Conservation (phyloP, 768 basidiomycete species). For the Suillus ampliporus region DNA sequence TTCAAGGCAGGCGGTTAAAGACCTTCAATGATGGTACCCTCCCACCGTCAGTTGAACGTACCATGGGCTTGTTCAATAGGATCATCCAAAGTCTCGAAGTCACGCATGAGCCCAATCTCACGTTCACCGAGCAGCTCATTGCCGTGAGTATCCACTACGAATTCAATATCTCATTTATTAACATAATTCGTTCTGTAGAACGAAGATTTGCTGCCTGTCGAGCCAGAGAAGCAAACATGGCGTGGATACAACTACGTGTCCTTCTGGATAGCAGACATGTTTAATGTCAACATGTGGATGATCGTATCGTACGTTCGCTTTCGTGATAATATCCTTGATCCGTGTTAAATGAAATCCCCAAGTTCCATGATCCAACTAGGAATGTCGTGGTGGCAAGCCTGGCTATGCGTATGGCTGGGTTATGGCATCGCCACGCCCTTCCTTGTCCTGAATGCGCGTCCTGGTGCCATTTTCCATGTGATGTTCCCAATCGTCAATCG, state of each 20-base stretch:
- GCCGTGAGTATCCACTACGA: slow-evolving; percentile 44
- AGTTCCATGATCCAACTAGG: slow-evolving; percentile 70
- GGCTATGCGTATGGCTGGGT: slow-evolving; percentile 78
- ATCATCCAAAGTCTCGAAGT: slow-evolving; percentile 51
- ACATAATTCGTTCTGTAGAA: slow-evolving; percentile 48
- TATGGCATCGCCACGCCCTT: slow-evolving; percentile 68
- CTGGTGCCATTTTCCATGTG: slow-evolving; percentile 77
- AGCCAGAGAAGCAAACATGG: slow-evolving; percentile 69
- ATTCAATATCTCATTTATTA: not conserved
- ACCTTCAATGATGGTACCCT: not conserved
- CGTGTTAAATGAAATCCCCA: not conserved
- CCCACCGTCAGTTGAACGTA: not conserved
- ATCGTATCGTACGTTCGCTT: slow-evolving; percentile 52
- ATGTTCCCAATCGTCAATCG: slow-evolving; percentile 79
- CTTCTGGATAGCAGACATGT: slow-evolving; percentile 83
- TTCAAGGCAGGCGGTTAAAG: not conserved
- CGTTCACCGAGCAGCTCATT: slow-evolving; percentile 62
- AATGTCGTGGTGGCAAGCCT: slow-evolving; percentile 85
- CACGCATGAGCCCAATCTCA: slow-evolving; percentile 55
- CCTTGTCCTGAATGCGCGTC: slow-evolving; percentile 77
- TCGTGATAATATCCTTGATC: not conserved
- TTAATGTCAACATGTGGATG: slow-evolving; percentile 86
- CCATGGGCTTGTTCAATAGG: slow-evolving; percentile 32
- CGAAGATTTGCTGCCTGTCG: slow-evolving; percentile 74
- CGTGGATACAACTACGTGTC: slow-evolving; percentile 66